phyloP scores from a whole-genome alignment of 1,139 yeast genomes.

The Blastobotrys arbuscula region DNA sequence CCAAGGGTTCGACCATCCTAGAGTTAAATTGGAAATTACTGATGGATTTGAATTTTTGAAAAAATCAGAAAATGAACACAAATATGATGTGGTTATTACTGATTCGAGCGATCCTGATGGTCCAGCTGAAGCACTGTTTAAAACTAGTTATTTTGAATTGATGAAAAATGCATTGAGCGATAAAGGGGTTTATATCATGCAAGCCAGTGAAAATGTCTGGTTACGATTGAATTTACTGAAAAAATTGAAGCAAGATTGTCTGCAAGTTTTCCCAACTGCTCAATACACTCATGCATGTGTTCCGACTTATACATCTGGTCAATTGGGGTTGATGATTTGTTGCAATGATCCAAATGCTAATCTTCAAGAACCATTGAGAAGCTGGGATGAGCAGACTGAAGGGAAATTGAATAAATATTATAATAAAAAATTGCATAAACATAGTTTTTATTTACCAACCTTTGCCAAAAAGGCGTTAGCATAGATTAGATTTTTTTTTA shows the following conservation, averaged over 20 bases:
- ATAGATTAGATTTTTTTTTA: not conserved
- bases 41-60: constrained; percentile 90
- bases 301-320: constrained; percentile 93
- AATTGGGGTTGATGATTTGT: constrained; percentile 91
- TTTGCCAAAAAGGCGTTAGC: constrained; percentile 47
- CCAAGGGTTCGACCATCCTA: constrained; percentile 70
- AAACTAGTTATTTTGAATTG: constrained; percentile 77
- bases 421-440: constrained; percentile 71
- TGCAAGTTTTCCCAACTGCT: constrained; percentile 77
- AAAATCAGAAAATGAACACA: constrained; percentile 50
- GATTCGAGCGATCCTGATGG: constrained; percentile 98
- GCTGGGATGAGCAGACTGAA: constrained; percentile 59
- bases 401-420: constrained; percentile 66
- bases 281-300: constrained; percentile 84
- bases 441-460: constrained; percentile 82
- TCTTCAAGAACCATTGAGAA: constrained; percentile 64
- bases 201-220: constrained; percentile 84
- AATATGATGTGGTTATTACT: constrained; percentile 82
- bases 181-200: constrained; percentile 86
- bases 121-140: constrained; percentile 87
- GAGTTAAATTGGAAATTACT: constrained; percentile 76
- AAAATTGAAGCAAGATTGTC: constrained; percentile 68
- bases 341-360: constrained; percentile 62
- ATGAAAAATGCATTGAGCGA: constrained; percentile 70
- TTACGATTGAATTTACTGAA: constrained; percentile 74